These are phyloP conservation scores for Ajuga chamaepitys DNA, from an alignment of 257 asterid species.

Conservation along the genomic window DNA sequence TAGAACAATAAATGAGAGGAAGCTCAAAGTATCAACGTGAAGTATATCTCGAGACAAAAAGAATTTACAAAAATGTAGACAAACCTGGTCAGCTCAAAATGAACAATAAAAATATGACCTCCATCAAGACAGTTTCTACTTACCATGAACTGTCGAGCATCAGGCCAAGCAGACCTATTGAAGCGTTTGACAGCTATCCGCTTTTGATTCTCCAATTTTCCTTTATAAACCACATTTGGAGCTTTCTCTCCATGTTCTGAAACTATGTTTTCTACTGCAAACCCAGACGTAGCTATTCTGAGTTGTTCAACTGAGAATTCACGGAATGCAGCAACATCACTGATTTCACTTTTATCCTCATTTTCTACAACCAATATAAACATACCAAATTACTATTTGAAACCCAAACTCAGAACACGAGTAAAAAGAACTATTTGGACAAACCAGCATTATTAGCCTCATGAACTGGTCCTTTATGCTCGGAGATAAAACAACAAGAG, in stretches of 20 bases:
- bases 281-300: constrained; percentile 76
- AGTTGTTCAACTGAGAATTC: constrained; percentile 83
- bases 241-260: constrained; percentile 99
- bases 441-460: constrained; percentile 34
- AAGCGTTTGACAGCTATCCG: constrained; percentile 91
- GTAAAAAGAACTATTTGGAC: background rate
- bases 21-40: background rate
- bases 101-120: constrained; percentile 5
- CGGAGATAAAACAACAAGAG: constrained; percentile 39
- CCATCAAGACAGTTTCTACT: constrained; percentile 13
- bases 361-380: constrained; percentile 35
- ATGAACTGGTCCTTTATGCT: constrained; percentile 36
- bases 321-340: constrained; percentile 72
- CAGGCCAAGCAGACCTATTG: constrained; percentile 88
- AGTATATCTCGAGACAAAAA: background rate
- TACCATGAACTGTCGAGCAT: constrained; percentile 82
- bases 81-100: background rate
- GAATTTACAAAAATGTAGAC: too few species aligned
- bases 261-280: constrained; percentile 86
- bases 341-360: constrained; percentile 64
- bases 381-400: background rate
- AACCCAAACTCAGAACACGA: background rate
- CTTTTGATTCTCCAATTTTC: constrained; percentile 81
- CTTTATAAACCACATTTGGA: constrained; percentile 87
- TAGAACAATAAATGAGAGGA: background rate